Conservation (phyloP, 2,329 filamentous ascomycete species). For the Eutypa lata region DNA sequence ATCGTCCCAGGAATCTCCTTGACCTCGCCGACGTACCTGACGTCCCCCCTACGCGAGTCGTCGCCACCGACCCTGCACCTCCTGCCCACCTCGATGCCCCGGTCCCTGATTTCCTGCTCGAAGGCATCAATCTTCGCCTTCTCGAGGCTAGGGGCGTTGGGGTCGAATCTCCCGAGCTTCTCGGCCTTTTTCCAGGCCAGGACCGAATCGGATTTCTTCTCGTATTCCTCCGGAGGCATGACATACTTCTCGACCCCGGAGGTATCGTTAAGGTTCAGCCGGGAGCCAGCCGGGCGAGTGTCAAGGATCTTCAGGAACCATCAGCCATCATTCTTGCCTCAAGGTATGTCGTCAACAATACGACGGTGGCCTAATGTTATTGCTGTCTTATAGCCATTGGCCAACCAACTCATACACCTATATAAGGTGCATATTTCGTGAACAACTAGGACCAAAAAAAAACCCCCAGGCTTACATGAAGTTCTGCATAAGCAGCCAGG, state of each 20-base stretch:
- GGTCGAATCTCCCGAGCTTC: conserved; percentile 94
- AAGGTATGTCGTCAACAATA: neutral
- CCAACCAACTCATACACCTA: neutral
- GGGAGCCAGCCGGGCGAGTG: conserved; percentile 69
- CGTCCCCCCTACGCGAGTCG: conserved; percentile 65
- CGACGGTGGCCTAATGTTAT: neutral
- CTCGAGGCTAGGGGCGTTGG: conserved; percentile 71
- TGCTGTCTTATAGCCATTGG: no score
- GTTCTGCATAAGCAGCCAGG: conserved; percentile 71
- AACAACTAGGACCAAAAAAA: conserved; percentile 4
- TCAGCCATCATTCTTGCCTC: conserved; percentile 16
- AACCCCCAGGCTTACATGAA: conserved; percentile 71
- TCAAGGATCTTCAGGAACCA: conserved; percentile 64
- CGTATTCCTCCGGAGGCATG: conserved; percentile 83
- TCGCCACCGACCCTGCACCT: conserved; percentile 65
- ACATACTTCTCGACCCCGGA: conserved; percentile 84
- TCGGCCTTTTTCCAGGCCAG: conserved; percentile 94
- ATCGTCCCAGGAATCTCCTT: conserved; percentile 66
- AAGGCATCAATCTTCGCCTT: conserved; percentile 68
- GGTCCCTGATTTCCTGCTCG: conserved; percentile 65
- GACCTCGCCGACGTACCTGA: conserved; percentile 71
- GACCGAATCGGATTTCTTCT: conserved; percentile 80
- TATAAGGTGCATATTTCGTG: conserved; percentile 2
- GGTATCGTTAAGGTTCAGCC: conserved; percentile 78
- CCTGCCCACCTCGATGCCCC: conserved; percentile 62